phyloP scores from a whole-genome alignment of 345 rosid species.

The Pugionium dolabratum region DNA sequence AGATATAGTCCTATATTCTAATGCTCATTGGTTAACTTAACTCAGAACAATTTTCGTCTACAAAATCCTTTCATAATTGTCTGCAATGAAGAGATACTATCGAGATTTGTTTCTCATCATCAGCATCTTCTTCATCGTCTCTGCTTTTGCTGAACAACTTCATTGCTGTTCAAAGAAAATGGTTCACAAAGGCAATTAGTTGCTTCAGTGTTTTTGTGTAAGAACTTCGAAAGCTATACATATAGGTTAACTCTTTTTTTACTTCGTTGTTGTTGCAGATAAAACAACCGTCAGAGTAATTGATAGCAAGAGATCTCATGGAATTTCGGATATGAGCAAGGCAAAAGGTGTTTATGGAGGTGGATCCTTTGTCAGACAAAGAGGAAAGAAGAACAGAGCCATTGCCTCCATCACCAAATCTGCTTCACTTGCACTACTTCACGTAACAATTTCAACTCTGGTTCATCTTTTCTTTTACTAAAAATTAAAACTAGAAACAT shows the following conservation, averaged over 20 bases:
- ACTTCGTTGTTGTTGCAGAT: slow-evolving; percentile 12
- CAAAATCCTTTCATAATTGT: background rate
- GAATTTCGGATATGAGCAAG: slow-evolving; percentile 18
- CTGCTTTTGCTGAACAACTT: slow-evolving; percentile 20
- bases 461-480: slow-evolving; percentile 23
- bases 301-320: slow-evolving; percentile 9
- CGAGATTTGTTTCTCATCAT: slow-evolving; percentile 15
- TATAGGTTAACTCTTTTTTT: background rate
- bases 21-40: slow-evolving; percentile 14
- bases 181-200: slow-evolving; percentile 23
- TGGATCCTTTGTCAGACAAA: slow-evolving; percentile 16
- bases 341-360: slow-evolving; percentile 35
- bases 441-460: slow-evolving; percentile 5
- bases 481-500: slow-evolving; percentile 1
- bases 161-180: slow-evolving; percentile 4
- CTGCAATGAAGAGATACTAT: slow-evolving; percentile 16
- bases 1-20: slow-evolving; percentile 13
- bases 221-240: background rate
- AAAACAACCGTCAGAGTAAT: background rate
- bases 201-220: background rate
- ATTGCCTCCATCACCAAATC: slow-evolving; percentile 22
- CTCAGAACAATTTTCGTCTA: slow-evolving; percentile 10
- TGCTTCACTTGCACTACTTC: slow-evolving; percentile 18
- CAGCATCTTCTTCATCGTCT: slow-evolving; percentile 23
- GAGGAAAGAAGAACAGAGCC: slow-evolving; percentile 32